Evolutionary conservation across 345 rosid species (phyloP).

Genomic region (Syzygium jambos): DNA sequence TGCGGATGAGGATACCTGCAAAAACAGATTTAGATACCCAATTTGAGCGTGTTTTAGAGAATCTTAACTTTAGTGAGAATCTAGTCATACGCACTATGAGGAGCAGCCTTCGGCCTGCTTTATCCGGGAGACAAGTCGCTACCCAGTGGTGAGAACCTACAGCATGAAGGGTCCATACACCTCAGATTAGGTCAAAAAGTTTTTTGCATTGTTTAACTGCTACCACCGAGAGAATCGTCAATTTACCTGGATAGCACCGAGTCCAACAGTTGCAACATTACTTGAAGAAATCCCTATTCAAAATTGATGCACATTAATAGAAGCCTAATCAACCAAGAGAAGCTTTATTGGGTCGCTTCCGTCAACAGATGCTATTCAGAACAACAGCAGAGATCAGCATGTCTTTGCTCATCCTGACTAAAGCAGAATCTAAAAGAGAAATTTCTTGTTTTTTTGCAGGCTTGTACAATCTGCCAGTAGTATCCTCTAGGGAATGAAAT

Average conservation of each 20-base stretch:
- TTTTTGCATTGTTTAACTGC: neutral
- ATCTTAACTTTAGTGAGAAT: neutral
- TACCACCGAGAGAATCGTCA: neutral
- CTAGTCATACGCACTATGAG: constrained; percentile 49
- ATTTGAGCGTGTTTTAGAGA: neutral
- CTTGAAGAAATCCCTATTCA: constrained; percentile 61
- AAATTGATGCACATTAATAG: neutral
- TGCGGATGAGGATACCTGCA: constrained; percentile 69
- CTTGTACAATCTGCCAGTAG: neutral
- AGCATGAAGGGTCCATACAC: neutral
- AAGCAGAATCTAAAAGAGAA: neutral
- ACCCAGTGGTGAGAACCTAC: constrained; percentile 76
- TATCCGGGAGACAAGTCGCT: constrained; percentile 77
- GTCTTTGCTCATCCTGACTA: neutral
- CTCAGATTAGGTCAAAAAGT: neutral
- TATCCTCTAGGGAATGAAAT: neutral
- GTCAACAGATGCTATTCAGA: neutral
- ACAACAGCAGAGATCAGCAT: neutral
- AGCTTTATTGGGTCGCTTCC: neutral
- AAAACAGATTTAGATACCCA: neutral
- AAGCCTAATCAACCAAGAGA: neutral
- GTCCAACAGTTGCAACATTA: constrained; percentile 61
- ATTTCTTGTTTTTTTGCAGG: neutral
- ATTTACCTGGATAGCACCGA: constrained; percentile 79
- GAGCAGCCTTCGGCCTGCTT: constrained; percentile 78